These are phyloP conservation scores for Vinca minor DNA, from an alignment of 257 asterid species.

Conservation along the genomic window DNA sequence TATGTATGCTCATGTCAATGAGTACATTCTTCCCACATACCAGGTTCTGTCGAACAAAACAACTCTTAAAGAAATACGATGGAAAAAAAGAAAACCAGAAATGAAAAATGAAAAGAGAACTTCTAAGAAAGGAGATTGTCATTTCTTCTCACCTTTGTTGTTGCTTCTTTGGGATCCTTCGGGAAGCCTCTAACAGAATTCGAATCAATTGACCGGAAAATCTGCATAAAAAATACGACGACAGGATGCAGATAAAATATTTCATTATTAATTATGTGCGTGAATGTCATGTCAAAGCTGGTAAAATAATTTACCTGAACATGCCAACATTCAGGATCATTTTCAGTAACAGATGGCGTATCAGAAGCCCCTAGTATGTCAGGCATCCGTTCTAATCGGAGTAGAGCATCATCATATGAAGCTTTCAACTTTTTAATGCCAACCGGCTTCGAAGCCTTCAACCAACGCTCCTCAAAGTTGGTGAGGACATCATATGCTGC, in stretches of 20 bases:
- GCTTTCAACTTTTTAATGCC: conserved; percentile 76
- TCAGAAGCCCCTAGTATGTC: conserved; percentile 73
- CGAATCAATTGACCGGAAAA: conserved; percentile 95
- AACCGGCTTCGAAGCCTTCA: conserved; percentile 79
- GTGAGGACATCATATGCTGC: conserved; percentile 92
- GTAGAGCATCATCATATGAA: conserved; percentile 83
- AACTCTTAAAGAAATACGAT: conserved; percentile 1
- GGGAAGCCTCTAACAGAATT: conserved; percentile 92
- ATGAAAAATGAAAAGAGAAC: conserved; percentile 3
- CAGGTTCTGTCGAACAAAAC: conserved; percentile 53
- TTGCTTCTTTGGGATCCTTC: conserved; percentile 82
- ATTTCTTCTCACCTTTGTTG: conserved; percentile 48
- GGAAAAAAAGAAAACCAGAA: conserved; percentile 9
- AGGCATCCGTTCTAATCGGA: conserved; percentile 75
- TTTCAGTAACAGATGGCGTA: conserved; percentile 52
- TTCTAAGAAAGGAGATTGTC: neutral
- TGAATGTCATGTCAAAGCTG: neutral
- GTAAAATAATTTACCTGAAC: conserved; percentile 53
- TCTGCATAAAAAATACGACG: conserved; percentile 28
- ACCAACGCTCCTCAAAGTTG: conserved; percentile 94
- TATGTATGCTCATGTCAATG: conserved; percentile 95
- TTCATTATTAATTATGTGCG: neutral
- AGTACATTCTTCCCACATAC: conserved; percentile 91
- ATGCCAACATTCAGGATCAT: conserved; percentile 87
- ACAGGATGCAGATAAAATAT: conserved; percentile 5